These are phyloP conservation scores for Mimosa pudica DNA, from an alignment of 306 rosid genomes.

Conservation along the genomic window DNA sequence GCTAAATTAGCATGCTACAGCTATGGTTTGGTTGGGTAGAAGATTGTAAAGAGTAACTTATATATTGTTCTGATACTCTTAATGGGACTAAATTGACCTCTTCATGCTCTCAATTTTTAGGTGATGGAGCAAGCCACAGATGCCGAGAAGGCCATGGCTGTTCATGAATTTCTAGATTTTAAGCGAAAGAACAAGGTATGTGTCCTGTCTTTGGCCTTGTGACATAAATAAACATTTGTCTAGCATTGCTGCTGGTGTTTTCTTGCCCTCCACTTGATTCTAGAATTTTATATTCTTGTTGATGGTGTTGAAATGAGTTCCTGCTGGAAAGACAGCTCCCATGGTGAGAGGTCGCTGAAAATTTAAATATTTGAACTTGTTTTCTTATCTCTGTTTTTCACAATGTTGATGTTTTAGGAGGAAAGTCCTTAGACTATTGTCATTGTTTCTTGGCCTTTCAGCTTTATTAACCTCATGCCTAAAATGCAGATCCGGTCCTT, in stretches of 20 bases:
- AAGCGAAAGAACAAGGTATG: constrained; percentile 92
- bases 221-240: constrained; percentile 8
- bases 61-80: constrained; percentile 10
- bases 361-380: background rate
- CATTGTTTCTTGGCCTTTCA: constrained; percentile 24
- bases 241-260: constrained; percentile 12
- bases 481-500: constrained; percentile 91
- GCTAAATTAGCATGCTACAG: constrained; percentile 23
- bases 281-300: constrained; percentile 26
- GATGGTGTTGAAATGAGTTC: constrained; percentile 26
- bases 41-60: constrained; percentile 28
- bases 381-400: background rate
- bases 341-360: constrained; percentile 6
- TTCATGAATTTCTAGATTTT: constrained; percentile 89
- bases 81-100: constrained; percentile 18
- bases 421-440: constrained; percentile 9
- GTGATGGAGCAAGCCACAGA: constrained; percentile 99
- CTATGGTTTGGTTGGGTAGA: constrained; percentile 25
- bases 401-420: background rate
- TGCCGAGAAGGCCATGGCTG: constrained; percentile 91
- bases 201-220: constrained; percentile 19
- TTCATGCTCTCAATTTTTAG: constrained; percentile 53
- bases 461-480: constrained; percentile 40
- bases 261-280: constrained; percentile 19
- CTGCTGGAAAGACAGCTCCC: constrained; percentile 25